Base-by-base conservation (phyloP, 257 asterid species). In the Apocynum venetum region DNA sequence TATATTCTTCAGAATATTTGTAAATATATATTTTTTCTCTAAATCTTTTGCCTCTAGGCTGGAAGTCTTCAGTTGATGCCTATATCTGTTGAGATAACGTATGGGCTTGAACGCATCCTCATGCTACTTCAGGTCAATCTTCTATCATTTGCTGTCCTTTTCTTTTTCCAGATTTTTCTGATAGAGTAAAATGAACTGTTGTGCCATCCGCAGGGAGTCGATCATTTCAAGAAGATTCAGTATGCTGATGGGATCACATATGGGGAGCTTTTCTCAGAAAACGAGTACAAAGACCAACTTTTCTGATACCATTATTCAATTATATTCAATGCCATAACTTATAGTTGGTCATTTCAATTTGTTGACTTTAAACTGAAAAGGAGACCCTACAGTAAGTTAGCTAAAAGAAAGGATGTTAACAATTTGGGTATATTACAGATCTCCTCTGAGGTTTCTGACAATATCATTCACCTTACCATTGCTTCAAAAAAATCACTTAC, bases 161-260 rank as follows among this genome's bases (percentile, higher is more conserved):
- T 55, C 17, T 55, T 15, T 4, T 6, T 17, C 61, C 41, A 55
- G 78, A 31, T 48, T 78, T 78, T 60, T 77, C 38, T 40, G 35
- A 70, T 69, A 8, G 55, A 78, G 77, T 43, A 76, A 78, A 82
- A 64, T 79, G 68, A 80, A 71, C 35, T 61, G 35, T 75, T 38
- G 77, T 52, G 78, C 78, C 73, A 38, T 73, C 69, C 87, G 82
- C 94, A 95, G 99, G 99, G 98, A 68, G 99, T 93, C 76, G 99
- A 95, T 77, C 99, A 93, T 90, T 95, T 95, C 89, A 95, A 93
- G 89, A 91, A 95, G 85, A 93, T 95, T 85, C 94, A 87, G 64
- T 95, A 95, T 89, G 97, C 97, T 40, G 88, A 91, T 81, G 99
- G 99, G 85, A 95, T 95, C 82, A 90, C 99, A 80, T 95, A 95